Evolutionary conservation across 805 yeast species (phyloP), one percentile per base, ranked within the genome.

Genomic region (Komagataella pseudopastoris): DNA sequence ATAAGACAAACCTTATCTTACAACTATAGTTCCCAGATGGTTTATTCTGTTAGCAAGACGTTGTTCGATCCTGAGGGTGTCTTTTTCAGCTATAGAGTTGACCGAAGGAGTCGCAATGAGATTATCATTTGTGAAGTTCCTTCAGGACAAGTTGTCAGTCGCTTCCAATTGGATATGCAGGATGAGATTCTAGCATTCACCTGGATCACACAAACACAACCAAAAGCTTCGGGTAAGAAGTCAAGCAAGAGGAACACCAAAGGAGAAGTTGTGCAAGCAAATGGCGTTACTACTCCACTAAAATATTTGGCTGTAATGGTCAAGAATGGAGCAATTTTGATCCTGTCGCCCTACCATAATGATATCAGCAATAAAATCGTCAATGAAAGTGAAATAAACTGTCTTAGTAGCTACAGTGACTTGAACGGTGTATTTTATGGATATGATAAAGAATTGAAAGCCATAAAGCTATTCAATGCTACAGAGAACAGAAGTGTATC

Each of bases 351-450:
- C 2, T 57, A 61, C 44, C 64, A 66, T 22, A 71, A 69, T 52
- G 71, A 65, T 22, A 57, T 69, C 16, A 60, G 68, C 17, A 63
- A 63, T 52, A 70, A 71, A 54, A 69, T 72, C 24, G 56, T 71
- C 0, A 63, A 61, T 45, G 66, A 59, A 5, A 51, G 61, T 0
- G 55, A 62, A 16, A 61, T 65, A 60, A 58, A 51, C 53, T 56
- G 55, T 61, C 56, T 58, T 59, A 66, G 65, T 65, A 47, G 70
- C 56, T 51, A 63, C 49, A 52, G 58, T 46, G 47, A 53, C 51
- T 63, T 58, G 50, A 53, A 46, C 50, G 55, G 56, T 54, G 66
- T 60, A 54, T 55, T 51, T 53, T 63, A 54, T 52, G 57, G 53
- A 43, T 50, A 59, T 18, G 20, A 61, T 53, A 54, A 65, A 53